Percentiles rank a stretch among this genome's conserved stretches.
phyloP scores from a whole-genome alignment of 495 filamentous ascomycete species.

The Tuber melanosporum region DNA sequence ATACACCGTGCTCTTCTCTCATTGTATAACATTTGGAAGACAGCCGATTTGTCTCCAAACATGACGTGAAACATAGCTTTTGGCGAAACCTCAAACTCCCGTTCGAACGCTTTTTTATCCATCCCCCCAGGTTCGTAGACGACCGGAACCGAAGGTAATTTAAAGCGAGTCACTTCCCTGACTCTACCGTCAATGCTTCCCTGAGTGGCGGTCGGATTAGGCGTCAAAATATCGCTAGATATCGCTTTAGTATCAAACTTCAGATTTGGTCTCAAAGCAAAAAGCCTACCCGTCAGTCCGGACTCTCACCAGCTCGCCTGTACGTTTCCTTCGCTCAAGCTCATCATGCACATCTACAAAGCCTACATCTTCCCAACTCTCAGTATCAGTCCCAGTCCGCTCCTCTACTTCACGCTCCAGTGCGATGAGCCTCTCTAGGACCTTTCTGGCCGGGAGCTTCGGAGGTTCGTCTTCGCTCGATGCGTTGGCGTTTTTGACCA shows the following conservation, averaged over 20 bases:
- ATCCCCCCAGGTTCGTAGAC: slow-evolving; percentile 76
- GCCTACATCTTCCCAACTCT: slow-evolving; percentile 89
- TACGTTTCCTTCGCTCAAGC: slow-evolving; percentile 15
- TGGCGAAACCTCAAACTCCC: slow-evolving; percentile 75
- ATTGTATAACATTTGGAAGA: slow-evolving; percentile 86
- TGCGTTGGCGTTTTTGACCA: slow-evolving; percentile 67
- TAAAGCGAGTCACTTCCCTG: slow-evolving; percentile 66
- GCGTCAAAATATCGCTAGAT: slow-evolving; percentile 47
- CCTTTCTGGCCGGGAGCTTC: slow-evolving; percentile 41
- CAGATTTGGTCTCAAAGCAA: neutral
- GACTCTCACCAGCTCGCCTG: slow-evolving; percentile 13
- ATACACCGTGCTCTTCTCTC: slow-evolving; percentile 72
- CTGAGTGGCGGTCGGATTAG: slow-evolving; percentile 45
- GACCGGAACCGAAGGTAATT: slow-evolving; percentile 74
- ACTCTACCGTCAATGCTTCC: slow-evolving; percentile 53
- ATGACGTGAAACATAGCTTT: slow-evolving; percentile 94
- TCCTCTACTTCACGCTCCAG: slow-evolving; percentile 59
- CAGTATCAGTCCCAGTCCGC: slow-evolving; percentile 62
- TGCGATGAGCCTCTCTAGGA: slow-evolving; percentile 47
- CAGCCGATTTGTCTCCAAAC: slow-evolving; percentile 88
- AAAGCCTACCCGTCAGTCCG: slow-evolving; percentile 9
- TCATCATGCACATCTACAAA: slow-evolving; percentile 35
- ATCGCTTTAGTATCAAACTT: neutral
- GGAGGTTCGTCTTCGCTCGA: neutral
- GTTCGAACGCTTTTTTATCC: slow-evolving; percentile 60